Evolutionary conservation across 2,329 filamentous ascomycete species (phyloP), one percentile per base, ranked within the genome.

Genomic region (Aciculosporium take): DNA sequence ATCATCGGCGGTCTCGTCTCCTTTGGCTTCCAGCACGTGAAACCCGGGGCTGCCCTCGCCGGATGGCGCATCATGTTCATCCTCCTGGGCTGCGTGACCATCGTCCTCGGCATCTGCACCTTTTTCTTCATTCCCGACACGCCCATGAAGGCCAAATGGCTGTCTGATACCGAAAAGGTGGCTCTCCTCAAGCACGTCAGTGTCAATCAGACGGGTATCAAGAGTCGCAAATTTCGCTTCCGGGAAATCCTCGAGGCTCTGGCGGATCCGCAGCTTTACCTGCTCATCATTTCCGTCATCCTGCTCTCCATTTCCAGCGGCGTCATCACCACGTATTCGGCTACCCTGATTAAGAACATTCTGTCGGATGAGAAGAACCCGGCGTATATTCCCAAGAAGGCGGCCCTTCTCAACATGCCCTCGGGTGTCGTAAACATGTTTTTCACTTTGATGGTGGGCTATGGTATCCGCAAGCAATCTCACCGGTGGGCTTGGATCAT

Each of bases 41-140:
- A 49, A 1, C 59, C 60, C 3, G 77, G 74, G 1, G 60, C 79
- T 3, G 56, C 65, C 1, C 68, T 70, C 2, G 63, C 73, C n/a
- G 79, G 79, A 4, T 85, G 79, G 79, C 65, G 76, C 5, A 79
- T 72, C 72, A 68, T 84, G 20, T 84, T 84, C 56, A 74, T 84
- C 36, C 71, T 79, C 10, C 76, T 84, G 50, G 80, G 80, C 7
- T 62, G 65, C 4, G 61, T 61, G 20, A 64, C 61, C 2, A 54
- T 62, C 3, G 13, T 51, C 6, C 52, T 62, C 5, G 61, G 59
- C 1, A 34, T 61, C 7, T 51, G 47, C 37, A 56, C 56, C 7
- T 49, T 61, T 25, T 29, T 56, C 20, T 54, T 61, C 30, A 51
- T 64, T 1, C 61, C 61, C 3, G 58, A 63, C 31, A 72, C 46